phyloP scores from a whole-genome alignment of 345 rosid genomes.

The Raphanus sativus region DNA sequence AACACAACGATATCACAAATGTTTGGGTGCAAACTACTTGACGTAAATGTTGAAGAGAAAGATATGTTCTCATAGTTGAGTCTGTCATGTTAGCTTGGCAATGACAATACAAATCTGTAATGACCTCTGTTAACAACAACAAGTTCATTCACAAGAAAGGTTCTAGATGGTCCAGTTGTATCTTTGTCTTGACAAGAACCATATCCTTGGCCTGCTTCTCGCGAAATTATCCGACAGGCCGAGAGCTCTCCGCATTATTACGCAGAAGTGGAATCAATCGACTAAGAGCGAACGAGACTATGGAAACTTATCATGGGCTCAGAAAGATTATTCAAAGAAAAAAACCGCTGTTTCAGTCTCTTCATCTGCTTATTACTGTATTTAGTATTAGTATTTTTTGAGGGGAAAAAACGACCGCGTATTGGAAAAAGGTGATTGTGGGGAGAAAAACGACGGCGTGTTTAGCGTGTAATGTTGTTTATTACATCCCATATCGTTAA shows the following conservation, averaged over 20 bases:
- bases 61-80: not conserved
- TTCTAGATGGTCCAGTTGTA: no score
- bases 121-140: not conserved
- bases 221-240: no score
- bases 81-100: not conserved
- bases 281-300: no score
- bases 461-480: no score
- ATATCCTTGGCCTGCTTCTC: no score
- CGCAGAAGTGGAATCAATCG: no score
- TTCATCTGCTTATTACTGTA: not conserved
- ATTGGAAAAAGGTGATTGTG: no score
- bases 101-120: not conserved
- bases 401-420: not conserved
- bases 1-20: not conserved
- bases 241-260: no score
- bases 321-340: not conserved
- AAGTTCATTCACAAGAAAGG: no score
- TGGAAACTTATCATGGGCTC: no score
- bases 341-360: not conserved
- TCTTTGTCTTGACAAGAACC: no score
- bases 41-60: not conserved
- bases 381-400: no score
- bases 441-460: not conserved
- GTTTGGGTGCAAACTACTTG: not conserved
- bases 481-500: not conserved